Evolutionary conservation across 1,284 basidiomycete genomes (phyloP).

Genomic region (Leccinum subrobustum): DNA sequence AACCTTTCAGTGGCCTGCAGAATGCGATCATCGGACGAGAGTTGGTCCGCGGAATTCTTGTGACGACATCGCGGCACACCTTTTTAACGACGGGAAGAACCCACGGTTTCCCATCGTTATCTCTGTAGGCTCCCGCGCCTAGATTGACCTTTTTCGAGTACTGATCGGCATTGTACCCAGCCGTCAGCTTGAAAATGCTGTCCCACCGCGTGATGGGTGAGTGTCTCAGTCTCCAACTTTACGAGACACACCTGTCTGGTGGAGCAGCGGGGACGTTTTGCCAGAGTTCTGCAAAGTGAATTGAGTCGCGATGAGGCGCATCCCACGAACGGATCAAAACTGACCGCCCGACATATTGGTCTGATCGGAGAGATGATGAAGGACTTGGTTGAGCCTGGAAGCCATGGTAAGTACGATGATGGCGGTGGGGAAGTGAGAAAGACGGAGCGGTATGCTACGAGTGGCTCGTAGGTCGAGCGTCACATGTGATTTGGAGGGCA

Average conservation of each 20-base stretch:
- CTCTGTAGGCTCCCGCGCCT: conserved; percentile 87
- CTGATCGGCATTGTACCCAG: conserved; percentile 83
- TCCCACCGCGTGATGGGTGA: conserved; percentile 6
- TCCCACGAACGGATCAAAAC: conserved; percentile 20
- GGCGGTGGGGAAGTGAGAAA: not conserved
- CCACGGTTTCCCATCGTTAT: conserved; percentile 85
- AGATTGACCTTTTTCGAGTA: conserved; percentile 88
- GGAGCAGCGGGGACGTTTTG: conserved; percentile 75
- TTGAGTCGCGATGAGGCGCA: conserved; percentile 4
- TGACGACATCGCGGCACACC: conserved; percentile 43
- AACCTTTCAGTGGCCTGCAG: conserved; percentile 72
- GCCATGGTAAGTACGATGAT: conserved; percentile 40
- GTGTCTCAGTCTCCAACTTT: not conserved
- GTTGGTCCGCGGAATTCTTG: not conserved
- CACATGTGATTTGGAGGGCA: conserved; percentile 27
- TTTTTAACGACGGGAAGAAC: conserved; percentile 89
- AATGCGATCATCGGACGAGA: not conserved
- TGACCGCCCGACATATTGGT: conserved; percentile 50
- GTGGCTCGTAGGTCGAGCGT: not conserved
- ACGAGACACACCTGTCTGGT: conserved; percentile 60
- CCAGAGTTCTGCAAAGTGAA: conserved; percentile 58
- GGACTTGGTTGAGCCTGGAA: conserved; percentile 52
- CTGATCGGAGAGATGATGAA: conserved; percentile 40
- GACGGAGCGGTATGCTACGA: not conserved
- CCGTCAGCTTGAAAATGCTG: conserved; percentile 92